A percentile compares a stretch with the other conserved stretches of the same genome.
phyloP scores from a whole-genome alignment of 176 grass and related monocot genomes.

The Oryza coarctata region DNA sequence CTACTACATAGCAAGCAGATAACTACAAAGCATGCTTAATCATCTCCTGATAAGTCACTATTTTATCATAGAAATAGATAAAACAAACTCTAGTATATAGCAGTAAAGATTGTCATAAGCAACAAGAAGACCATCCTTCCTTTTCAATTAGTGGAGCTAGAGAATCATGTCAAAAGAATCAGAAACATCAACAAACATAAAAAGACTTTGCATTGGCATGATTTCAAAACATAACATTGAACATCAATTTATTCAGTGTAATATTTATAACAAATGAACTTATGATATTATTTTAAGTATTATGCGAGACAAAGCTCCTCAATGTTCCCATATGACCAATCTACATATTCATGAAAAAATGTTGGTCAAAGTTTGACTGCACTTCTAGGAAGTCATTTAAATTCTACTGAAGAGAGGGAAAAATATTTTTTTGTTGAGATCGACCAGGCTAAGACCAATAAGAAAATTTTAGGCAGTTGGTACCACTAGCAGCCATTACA shows the following conservation, averaged over 20 bases:
- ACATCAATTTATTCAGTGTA: background rate
- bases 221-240: background rate
- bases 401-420: background rate
- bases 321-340: background rate
- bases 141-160: background rate
- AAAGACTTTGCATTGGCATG: background rate
- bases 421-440: background rate
- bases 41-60: background rate
- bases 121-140: background rate
- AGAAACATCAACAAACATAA: background rate
- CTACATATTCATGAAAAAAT: background rate
- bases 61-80: conserved; percentile 11
- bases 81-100: background rate
- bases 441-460: background rate
- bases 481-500: background rate
- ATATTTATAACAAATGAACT: background rate
- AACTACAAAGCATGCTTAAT: conserved; percentile 15
- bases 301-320: background rate
- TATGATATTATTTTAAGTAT: background rate
- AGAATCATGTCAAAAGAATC: conserved; percentile 23
- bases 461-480: background rate
- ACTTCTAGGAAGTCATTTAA: background rate
- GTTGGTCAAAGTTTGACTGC: too few relatives aligned
- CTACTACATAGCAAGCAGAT: conserved; percentile 2
- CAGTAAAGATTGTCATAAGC: background rate